Percentiles rank a stretch among this genome's conserved stretches.
These are phyloP conservation scores for Diaporthe helianthi DNA, from an alignment of 2,329 filamentous ascomycete genomes.

Conservation along the genomic window DNA sequence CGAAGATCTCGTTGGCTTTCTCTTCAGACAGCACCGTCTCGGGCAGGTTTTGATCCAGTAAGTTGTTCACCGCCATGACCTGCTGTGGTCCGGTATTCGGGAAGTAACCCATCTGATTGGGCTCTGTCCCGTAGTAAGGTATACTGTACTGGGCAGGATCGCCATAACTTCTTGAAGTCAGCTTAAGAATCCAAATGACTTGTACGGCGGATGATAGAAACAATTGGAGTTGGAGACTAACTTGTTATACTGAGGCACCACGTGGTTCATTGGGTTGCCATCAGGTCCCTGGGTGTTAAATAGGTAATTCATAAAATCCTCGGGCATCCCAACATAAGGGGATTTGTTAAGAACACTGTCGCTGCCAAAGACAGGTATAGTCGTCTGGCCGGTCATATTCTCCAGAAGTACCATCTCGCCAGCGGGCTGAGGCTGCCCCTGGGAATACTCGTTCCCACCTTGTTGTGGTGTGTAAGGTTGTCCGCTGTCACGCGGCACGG, in stretches of 20 bases:
- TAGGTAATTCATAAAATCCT: conserved; percentile 85
- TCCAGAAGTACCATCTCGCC: conserved; percentile 67
- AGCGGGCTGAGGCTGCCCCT: conserved; percentile 51
- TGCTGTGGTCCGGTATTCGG: conserved; percentile 69
- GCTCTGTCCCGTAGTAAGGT: conserved; percentile 57
- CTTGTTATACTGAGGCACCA: conserved; percentile 56
- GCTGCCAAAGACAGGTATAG: conserved; percentile 86
- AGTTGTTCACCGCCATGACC: conserved; percentile 87
- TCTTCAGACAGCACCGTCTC: conserved; percentile 85
- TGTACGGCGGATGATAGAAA: too few relatives aligned
- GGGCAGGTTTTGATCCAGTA: conserved; percentile 80
- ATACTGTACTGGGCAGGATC: conserved; percentile 57
- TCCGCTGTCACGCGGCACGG: conserved; percentile 45
- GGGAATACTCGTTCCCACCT: conserved; percentile 49
- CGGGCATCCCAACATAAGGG: conserved; percentile 81
- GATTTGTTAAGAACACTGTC: conserved; percentile 82
- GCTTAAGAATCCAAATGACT: conserved; percentile 12
- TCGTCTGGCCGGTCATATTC: conserved; percentile 68
- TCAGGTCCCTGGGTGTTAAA: conserved; percentile 73
- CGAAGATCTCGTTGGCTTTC: conserved; percentile 82
- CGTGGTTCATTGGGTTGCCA: conserved; percentile 58
- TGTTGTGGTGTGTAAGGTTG: conserved; percentile 45
- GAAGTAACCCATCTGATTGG: conserved; percentile 60
- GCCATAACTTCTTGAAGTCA: conserved; percentile 54
- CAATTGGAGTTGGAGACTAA: conserved; percentile 44